These are phyloP conservation scores for Colletotrichum eremochloae DNA, from an alignment of 2,329 filamentous ascomycete species.

Conservation along the genomic window DNA sequence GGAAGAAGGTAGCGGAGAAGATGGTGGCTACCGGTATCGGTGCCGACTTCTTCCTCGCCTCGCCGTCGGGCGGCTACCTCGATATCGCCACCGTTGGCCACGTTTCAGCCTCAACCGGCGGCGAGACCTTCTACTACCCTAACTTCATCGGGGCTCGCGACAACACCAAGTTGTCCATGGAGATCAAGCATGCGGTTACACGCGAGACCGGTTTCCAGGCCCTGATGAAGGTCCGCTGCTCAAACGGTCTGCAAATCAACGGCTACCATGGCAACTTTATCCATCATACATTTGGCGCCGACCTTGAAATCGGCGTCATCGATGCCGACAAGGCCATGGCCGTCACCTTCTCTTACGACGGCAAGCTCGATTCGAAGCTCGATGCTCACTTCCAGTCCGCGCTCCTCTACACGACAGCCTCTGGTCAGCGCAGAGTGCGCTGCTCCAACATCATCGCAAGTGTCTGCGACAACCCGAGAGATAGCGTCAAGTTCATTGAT, in stretches of 20 bases:
- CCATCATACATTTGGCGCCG: constrained; percentile 94
- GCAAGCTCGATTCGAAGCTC: constrained; percentile 95
- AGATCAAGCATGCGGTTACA: constrained; percentile 87
- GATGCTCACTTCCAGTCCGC: constrained; percentile 98
- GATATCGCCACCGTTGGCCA: constrained; percentile 94
- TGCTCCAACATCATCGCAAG: constrained; percentile 95
- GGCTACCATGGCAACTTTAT: constrained; percentile 97
- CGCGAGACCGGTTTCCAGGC: constrained; percentile 96
- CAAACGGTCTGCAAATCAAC: constrained; percentile 92
- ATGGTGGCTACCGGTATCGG: constrained; percentile 91
- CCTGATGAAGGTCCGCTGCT: constrained; percentile 98
- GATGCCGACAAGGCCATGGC: constrained; percentile 95
- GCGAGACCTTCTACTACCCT: constrained; percentile 96
- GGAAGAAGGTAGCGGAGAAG: constrained; percentile 87
- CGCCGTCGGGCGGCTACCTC: constrained; percentile 90
- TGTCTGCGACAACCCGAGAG: constrained; percentile 86
- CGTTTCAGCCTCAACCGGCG: constrained; percentile 88
- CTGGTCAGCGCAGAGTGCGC: constrained; percentile 88
- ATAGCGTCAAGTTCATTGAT: constrained; percentile 92
- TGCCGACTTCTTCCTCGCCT: constrained; percentile 93
- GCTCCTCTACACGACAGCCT: constrained; percentile 91
- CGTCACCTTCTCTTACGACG: constrained; percentile 94
- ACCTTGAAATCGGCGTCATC: constrained; percentile 92
- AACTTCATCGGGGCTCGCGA: constrained; percentile 94
- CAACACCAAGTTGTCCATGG: constrained; percentile 83